A percentile compares a stretch with the other conserved stretches of the same genome.
Conservation (phyloP, 495 filamentous ascomycete species). For the Neurospora africana region DNA sequence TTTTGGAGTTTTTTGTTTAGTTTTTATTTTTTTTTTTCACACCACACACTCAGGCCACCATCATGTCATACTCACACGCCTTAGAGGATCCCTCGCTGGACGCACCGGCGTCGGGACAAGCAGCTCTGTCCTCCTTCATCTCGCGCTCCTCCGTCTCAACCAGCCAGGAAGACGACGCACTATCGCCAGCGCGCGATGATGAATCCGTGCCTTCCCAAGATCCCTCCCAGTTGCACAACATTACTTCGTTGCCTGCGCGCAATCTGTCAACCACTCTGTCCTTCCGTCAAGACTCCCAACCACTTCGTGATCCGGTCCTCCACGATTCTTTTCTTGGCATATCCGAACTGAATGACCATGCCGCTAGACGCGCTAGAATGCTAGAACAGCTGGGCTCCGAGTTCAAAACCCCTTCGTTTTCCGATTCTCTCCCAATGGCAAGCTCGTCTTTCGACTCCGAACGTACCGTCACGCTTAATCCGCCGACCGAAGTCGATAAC, state of each 20-base stretch:
- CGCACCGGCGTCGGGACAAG: not conserved
- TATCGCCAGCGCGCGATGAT: not conserved
- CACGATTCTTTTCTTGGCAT: not conserved
- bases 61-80: not conserved
- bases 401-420: not conserved
- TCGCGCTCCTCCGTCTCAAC: not conserved
- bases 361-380: not conserved
- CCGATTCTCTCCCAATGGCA: not conserved
- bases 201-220: not conserved
- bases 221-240: not conserved
- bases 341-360: not conserved
- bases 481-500: slow-evolving; percentile 5
- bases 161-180: not conserved
- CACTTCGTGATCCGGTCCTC: not conserved
- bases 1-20: too few species aligned
- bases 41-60: not conserved
- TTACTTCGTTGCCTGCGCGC: not conserved
- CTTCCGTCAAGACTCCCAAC: not conserved
- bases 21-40: not conserved
- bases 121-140: not conserved
- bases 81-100: not conserved
- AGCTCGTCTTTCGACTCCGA: not conserved
- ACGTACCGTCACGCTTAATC: not conserved
- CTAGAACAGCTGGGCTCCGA: not conserved
- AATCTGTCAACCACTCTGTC: not conserved